Percentiles rank a stretch among this genome's conserved stretches.
Conservation (phyloP, 1,284 basidiomycete species). For the Anthracocystis walkeri region DNA sequence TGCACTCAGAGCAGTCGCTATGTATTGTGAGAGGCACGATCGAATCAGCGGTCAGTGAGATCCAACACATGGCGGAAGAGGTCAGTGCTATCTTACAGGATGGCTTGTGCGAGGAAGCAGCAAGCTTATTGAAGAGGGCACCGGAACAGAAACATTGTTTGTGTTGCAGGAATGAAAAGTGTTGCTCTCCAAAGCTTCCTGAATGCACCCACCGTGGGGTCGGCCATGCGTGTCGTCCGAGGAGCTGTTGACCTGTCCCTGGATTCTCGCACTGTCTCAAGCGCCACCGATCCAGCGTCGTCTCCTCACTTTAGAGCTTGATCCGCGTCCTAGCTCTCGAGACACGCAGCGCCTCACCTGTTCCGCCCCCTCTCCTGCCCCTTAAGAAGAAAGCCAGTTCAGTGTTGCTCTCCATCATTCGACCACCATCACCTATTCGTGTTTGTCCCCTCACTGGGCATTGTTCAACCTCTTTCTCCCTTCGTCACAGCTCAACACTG, state of each 20-base stretch:
- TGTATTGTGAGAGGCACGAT: not conserved
- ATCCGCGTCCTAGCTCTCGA: not conserved
- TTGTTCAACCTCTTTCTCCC: constrained; percentile 31
- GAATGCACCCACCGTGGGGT: not conserved
- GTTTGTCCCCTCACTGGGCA: constrained; percentile 20
- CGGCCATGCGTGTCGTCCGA: constrained; percentile 14
- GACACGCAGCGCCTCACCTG: not conserved
- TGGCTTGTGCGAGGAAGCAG: constrained; percentile 33
- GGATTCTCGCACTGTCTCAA: too few species aligned
- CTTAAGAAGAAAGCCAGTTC: constrained; percentile 31
- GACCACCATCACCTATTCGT: constrained; percentile 14
- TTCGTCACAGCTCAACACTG: constrained; percentile 46
- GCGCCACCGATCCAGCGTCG: not conserved
- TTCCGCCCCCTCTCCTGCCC: not conserved
- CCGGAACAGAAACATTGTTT: not conserved
- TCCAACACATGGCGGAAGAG: not conserved
- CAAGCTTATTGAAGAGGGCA: not conserved
- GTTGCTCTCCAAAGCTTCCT: constrained; percentile 13
- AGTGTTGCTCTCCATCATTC: not conserved
- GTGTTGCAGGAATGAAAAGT: constrained; percentile 6
- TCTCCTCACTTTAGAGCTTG: not conserved
- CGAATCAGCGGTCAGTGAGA: not conserved
- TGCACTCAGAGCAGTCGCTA: not conserved
- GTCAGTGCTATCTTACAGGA: not conserved
- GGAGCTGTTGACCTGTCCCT: not conserved